Percentiles rank a stretch among this genome's conserved stretches.
Conservation (phyloP, 805 yeast species). For the Saturnispora hagleri region DNA sequence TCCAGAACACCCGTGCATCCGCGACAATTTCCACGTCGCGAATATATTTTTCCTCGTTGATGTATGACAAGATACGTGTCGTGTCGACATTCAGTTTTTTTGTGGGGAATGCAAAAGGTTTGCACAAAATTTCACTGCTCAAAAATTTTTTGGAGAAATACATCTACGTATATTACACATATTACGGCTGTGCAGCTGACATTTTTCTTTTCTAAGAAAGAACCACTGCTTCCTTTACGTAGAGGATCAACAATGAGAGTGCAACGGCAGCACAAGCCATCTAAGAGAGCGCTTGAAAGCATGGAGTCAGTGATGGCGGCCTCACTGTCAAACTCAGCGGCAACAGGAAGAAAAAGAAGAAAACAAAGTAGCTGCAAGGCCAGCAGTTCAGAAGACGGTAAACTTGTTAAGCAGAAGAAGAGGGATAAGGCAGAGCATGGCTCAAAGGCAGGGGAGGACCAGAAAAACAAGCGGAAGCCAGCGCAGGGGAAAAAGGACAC, state of each 20-base stretch:
- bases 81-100: not conserved
- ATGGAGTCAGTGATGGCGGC: not conserved
- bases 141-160: not conserved
- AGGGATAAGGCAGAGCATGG: not conserved
- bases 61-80: not conserved
- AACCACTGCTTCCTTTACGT: not conserved
- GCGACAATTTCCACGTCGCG: not conserved
- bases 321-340: not conserved
- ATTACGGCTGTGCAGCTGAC: not conserved
- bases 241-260: not conserved
- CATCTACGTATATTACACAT: not conserved
- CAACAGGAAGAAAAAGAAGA: not conserved
- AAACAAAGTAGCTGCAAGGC: not conserved
- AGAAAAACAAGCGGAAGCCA: not conserved
- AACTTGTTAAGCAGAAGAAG: not conserved
- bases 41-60: too few relatives aligned
- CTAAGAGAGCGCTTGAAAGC: not conserved
- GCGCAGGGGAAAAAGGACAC: constrained; percentile 11
- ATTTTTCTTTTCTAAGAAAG: not conserved
- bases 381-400: not conserved
- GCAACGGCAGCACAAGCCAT: not conserved
- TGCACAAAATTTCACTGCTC: not conserved
- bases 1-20: not conserved
- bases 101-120: not conserved
- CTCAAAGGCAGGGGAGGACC: not conserved